Evolutionary conservation across 2,329 filamentous ascomycete species (phyloP), one percentile per base, ranked within the genome.

Genomic region (Trichoderma lentiforme): DNA sequence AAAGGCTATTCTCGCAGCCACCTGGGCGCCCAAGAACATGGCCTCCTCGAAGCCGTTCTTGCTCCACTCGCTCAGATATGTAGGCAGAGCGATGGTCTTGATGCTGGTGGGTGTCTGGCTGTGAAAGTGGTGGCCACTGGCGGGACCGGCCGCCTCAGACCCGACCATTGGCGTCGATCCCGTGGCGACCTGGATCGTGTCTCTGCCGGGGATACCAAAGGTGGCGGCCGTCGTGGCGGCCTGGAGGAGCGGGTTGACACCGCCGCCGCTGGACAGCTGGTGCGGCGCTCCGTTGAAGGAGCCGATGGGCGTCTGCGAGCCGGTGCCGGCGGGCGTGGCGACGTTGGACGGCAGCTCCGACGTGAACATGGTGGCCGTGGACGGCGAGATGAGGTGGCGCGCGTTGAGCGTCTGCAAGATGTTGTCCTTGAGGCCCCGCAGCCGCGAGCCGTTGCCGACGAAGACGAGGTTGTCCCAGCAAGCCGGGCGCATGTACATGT

Each of bases 301-400:
- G 76, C 84, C 87, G 2, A 93, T 93, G 0, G 96, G 97, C 1
- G 95, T 98, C 81, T 97, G 96, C 18, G 94, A 90, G 39, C 95
- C 95, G 1, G 95, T 98, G 24, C 94, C 95, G 12, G 92, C 88
- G 1, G 96, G 96, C 0, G 96, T 98, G 34, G 93, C 94, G 79
- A 98, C 89, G 82, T 96, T 95, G 9, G 94, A 98, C 8, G 96
- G 96, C 47, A 98, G 90, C 82, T 99, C 96, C 26, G 94, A 97
- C 43, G 95, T 97, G 86, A 98, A 98, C 78, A 98, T 98, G 56
- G 95, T 98, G 65, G 94, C 94, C 1, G 94, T 95, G 32, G 92
- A 95, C 0, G 96, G 96, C 2, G 95, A 97, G 75, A 99, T 91
- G 69, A 98, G 88, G 81, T 97, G 96, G 75, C 95, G 94, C 63